Evolutionary conservation across 441 rosid genomes (phyloP).

Genomic region (Isatis lusitanica): DNA sequence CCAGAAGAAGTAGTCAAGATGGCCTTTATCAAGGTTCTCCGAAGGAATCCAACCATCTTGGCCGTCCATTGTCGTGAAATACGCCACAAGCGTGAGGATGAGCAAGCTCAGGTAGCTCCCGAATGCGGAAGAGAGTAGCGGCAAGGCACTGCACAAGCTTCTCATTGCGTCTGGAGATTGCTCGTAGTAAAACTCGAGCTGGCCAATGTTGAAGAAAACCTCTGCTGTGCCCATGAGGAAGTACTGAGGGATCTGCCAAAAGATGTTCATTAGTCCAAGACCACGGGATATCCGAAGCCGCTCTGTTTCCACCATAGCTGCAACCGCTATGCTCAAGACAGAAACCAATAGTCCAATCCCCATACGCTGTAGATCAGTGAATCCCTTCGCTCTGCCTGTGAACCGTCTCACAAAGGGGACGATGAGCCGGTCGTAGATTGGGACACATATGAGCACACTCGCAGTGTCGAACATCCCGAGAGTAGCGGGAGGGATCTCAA

Average conservation of each 20-base stretch:
- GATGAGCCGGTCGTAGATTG: no score
- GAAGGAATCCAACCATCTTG: constrained; percentile 30
- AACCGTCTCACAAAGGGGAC: neutral
- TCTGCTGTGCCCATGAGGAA: constrained; percentile 54
- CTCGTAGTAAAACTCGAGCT: constrained; percentile 55
- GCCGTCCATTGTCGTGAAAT: neutral
- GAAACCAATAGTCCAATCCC: constrained; percentile 39
- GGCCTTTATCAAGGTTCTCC: constrained; percentile 15
- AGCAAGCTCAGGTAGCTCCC: constrained; percentile 57
- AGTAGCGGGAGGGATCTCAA: no score
- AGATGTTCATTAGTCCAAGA: constrained; percentile 23
- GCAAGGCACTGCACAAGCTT: constrained; percentile 53
- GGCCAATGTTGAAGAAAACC: constrained; percentile 52
- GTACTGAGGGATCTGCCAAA: constrained; percentile 56
- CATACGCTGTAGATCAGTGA: constrained; percentile 29
- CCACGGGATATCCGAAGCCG: constrained; percentile 5
- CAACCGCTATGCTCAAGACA: constrained; percentile 20
- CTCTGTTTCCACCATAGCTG: constrained; percentile 17
- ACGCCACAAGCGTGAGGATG: constrained; percentile 41
- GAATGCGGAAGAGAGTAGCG: constrained; percentile 47
- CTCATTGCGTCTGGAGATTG: constrained; percentile 68
- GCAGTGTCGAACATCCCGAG: no score
- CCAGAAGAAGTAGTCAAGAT: constrained; percentile 32
- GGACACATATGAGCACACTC: no score
- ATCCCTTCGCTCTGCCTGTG: neutral